Percentiles rank a stretch among this genome's conserved stretches.
phyloP scores from a whole-genome alignment of 2,329 filamentous ascomycete species.

The Nothophoma quercina region DNA sequence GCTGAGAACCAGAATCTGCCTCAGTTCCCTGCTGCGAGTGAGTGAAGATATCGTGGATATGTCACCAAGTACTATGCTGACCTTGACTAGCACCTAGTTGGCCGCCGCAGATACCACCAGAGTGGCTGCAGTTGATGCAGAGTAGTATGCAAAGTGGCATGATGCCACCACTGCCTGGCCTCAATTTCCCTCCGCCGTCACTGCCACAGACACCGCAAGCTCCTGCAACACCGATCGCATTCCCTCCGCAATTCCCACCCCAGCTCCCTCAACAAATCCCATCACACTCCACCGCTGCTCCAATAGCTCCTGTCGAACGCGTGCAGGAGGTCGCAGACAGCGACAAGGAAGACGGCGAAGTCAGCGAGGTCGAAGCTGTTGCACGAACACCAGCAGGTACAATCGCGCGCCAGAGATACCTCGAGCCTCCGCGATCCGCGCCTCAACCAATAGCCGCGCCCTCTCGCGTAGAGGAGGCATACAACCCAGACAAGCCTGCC shows the following conservation, averaged over 20 bases:
- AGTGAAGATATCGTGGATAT: not conserved
- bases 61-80: not conserved
- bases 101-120: slow-evolving; percentile 41
- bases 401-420: slow-evolving; percentile 12
- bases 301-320: slow-evolving; percentile 31
- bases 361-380: slow-evolving; percentile 64
- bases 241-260: slow-evolving; percentile 21
- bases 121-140: slow-evolving; percentile 41
- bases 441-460: slow-evolving; percentile 16
- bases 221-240: slow-evolving; percentile 23
- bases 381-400: slow-evolving; percentile 21
- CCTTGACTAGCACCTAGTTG: slow-evolving; percentile 7
- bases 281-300: slow-evolving; percentile 4
- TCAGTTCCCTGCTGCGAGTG: slow-evolving; percentile 9
- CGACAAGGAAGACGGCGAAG: slow-evolving; percentile 75
- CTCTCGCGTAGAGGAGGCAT: slow-evolving; percentile 12
- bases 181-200: slow-evolving; percentile 28
- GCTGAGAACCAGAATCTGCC: slow-evolving; percentile 13
- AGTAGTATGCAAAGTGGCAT: slow-evolving; percentile 26
- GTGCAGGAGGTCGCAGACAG: slow-evolving; percentile 46
- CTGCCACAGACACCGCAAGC: slow-evolving; percentile 31
- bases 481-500: slow-evolving; percentile 30
- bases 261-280: slow-evolving; percentile 20
- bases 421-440: slow-evolving; percentile 35
- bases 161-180: slow-evolving; percentile 28